Base-by-base conservation (phyloP, 192 early-diverging fungal species). In the Backusella morwellensis region DNA sequence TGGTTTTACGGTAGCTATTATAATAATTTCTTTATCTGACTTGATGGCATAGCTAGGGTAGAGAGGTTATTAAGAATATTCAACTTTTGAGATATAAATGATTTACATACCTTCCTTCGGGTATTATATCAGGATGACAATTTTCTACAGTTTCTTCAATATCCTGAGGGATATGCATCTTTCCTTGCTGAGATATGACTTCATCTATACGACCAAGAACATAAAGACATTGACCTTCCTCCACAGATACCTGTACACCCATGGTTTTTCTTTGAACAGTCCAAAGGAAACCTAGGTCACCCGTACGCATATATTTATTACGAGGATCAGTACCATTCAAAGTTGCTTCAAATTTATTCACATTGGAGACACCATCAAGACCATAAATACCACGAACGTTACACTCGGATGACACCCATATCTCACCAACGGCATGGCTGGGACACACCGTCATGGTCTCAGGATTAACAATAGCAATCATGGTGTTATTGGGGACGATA, bases 381-480 rank as follows among this genome's bases (percentile, higher is more conserved):
- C 79, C 81, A 40, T 85, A 78, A 26, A 83, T 83, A 0, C 81
- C 80, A 56, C 83, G 83, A 1, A 83, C 85, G 75, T 87, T 91
- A 26, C 84, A 52, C 35, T 90, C 86, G 26, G 89, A 91, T 29
- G 85, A 90, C 9, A 96, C 93, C 94, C 94, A 96, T 26, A 96
- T 95, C 83, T 95, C 95, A 47, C 95, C 95, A 73, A 95, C 84
- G 66, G 89, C 87, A 44, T 92, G 88, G 6, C 89, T 88, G 1
- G 88, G 80, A 75, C 93, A 91, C 8, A 94, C 83, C 8, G 78
- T 81, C 14, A 85, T 83, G 9, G 94, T 93, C 54, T 86, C 86
- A 1, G 95, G 93, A 50, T 96, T 89, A 35, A 96, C 93, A 56
- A 96, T 95, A 34, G 93, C 95, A 36, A 95, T 90, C 82, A 93